phyloP scores from a whole-genome alignment of 176 grass and related monocot genomes.

The Ensete ventricosum region DNA sequence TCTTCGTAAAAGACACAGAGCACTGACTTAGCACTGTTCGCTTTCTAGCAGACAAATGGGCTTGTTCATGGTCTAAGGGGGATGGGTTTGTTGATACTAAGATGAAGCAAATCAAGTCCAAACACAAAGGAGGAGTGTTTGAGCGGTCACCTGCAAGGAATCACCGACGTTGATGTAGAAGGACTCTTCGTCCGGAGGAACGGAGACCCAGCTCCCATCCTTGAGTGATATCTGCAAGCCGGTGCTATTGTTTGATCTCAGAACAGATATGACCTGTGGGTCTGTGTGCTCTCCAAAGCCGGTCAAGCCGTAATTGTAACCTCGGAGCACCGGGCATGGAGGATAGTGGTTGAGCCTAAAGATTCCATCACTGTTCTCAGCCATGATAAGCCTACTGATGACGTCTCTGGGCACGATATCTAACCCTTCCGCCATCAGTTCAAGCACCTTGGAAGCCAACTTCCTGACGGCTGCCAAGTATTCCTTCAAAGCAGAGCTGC shows the following conservation, averaged over 20 bases:
- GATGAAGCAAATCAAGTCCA: too few species aligned
- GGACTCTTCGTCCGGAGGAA: constrained; percentile 64
- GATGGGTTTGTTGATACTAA: neutral
- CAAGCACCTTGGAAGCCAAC: constrained; percentile 52
- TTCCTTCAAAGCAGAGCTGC: constrained; percentile 52
- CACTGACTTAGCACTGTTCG: too few species aligned
- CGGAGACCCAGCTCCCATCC: constrained; percentile 62
- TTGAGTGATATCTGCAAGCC: constrained; percentile 77
- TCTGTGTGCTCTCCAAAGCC: constrained; percentile 98
- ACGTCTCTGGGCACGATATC: constrained; percentile 33
- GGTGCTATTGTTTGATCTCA: constrained; percentile 68
- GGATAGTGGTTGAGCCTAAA: constrained; percentile 95
- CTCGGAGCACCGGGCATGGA: constrained; percentile 50
- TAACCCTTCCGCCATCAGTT: constrained; percentile 65
- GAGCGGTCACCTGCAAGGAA: constrained; percentile 48
- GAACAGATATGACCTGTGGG: constrained; percentile 77
- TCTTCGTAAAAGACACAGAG: too few species aligned
- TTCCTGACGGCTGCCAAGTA: constrained; percentile 47
- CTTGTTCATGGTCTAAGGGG: too few species aligned
- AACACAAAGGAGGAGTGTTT: neutral
- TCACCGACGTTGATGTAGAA: constrained; percentile 96
- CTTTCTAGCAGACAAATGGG: too few species aligned
- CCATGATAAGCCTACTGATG: constrained; percentile 45
- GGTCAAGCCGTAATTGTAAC: constrained; percentile 45
- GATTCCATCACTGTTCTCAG: constrained; percentile 52